Conservation (phyloP, 306 rosid species). For the Gastrolobium villosum region DNA sequence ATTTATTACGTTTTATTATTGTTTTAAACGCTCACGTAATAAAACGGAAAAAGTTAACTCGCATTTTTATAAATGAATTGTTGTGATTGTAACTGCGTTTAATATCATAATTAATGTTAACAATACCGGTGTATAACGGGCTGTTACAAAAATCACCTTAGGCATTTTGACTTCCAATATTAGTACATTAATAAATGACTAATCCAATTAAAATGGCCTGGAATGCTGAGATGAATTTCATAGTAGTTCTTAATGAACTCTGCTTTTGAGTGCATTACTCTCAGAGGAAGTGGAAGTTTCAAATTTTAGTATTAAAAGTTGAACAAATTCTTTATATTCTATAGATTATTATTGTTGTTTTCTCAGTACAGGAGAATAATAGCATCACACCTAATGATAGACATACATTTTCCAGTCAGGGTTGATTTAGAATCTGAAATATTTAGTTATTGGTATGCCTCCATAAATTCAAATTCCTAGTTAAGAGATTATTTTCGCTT, state of each 20-base stretch:
- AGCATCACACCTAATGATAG: slow-evolving; percentile 4
- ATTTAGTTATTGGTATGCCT: slow-evolving; percentile 26
- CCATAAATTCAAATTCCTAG: background rate
- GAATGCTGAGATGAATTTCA: background rate
- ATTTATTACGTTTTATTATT: too few species aligned
- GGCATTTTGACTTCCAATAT: background rate
- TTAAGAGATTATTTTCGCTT: background rate
- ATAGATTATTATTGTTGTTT: slow-evolving; percentile 12
- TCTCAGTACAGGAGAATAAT: background rate
- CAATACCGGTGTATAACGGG: too few species aligned
- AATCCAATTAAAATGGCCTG: slow-evolving; percentile 2
- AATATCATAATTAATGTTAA: too few species aligned
- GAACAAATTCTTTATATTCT: background rate
- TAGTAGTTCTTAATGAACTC: background rate
- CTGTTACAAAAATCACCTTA: too few species aligned
- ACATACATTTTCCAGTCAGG: background rate
- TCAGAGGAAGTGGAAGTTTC: slow-evolving; percentile 1
- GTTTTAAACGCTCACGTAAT: too few species aligned
- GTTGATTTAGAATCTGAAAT: slow-evolving; percentile 28
- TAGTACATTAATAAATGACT: background rate
- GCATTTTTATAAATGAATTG: too few species aligned
- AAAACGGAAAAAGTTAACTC: too few species aligned
- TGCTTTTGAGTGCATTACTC: background rate
- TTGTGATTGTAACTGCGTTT: too few species aligned
- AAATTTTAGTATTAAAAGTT: slow-evolving; percentile 4